Evolutionary conservation across 768 basidiomycete genomes (phyloP), one percentile per base, ranked within the genome.

Genomic region (Trametes meyenii): DNA sequence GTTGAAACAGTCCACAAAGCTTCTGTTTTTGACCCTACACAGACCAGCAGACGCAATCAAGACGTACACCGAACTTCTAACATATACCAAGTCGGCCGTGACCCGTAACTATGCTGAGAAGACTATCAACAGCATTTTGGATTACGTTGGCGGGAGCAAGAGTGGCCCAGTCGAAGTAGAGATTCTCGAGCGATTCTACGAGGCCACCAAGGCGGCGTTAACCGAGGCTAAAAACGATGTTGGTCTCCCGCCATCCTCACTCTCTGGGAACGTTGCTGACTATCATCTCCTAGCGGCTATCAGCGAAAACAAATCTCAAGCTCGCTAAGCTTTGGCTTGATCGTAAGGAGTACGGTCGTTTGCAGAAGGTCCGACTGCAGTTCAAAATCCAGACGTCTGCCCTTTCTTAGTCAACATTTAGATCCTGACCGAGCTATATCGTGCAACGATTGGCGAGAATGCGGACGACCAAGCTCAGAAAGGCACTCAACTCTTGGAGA

Each of bases 31-130:
- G 52, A 78, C 77, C 23, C 81, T 95, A 26, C 83, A 85, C 67
- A 80, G 92, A 70, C 94, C 95, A 21, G 81, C 83, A 48, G 90
- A 96, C 52, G 97, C 97, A 0, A 77, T 98, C 60, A 78, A 84
- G 71, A 89, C 94, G 8, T 99, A 99, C 73, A 88, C 79, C 19
- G 84, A 89, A 66, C 83, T 99, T 5, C 79, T 99, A 55, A 87
- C 89, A 0, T 98, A 98, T 75, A 98, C 96, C 13, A 98, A 96
- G 74, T 94, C 92, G 14, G 92, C 93, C 2, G 94, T 97, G 19
- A 97, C 95, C 3, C 85, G 94, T 35, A 96, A 96, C 72, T 93
- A 96, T 70, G 95, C 96, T 12, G 97, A 99, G 75, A 99, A 98
- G 80, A 90, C 92, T 17, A 99, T 99, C 80, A 99, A 99, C 72